Percentiles rank a stretch among this genome's conserved stretches.
phyloP scores from a whole-genome alignment of 805 yeast species.

The Kodamaea kakaduensis region DNA sequence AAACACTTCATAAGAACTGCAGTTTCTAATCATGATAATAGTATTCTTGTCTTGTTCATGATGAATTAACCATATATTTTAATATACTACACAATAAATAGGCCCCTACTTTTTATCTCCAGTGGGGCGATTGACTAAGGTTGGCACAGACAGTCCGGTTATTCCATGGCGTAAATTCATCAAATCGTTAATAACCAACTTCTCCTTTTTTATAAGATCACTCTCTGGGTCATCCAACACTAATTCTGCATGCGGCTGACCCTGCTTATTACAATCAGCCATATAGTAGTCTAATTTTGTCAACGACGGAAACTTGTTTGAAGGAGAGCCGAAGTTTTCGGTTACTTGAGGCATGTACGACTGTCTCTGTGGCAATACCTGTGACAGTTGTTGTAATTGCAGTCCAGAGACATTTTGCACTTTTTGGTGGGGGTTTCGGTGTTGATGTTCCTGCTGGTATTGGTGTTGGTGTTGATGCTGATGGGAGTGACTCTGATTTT shows the following conservation, averaged over 20 bases:
- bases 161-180: slow-evolving; percentile 13
- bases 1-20: too few species aligned
- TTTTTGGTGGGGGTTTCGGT: neutral
- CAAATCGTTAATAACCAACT: slow-evolving; percentile 21
- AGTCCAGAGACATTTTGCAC: too few species aligned
- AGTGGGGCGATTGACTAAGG: too few species aligned
- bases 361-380: neutral
- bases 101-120: too few species aligned
- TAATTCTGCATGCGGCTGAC: slow-evolving; percentile 1
- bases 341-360: neutral
- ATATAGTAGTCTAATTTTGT: slow-evolving; percentile 13
- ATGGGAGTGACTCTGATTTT: too few species aligned
- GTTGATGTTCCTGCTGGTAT: neutral
- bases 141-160: neutral
- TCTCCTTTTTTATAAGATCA: slow-evolving; percentile 28
- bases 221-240: slow-evolving; percentile 11
- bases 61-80: too few species aligned
- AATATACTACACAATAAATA: too few species aligned
- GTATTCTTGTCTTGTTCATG: too few species aligned
- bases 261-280: slow-evolving; percentile 9
- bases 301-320: slow-evolving; percentile 12
- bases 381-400: neutral
- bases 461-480: slow-evolving; percentile 9
- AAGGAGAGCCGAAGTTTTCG: too few species aligned
- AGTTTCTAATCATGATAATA: too few species aligned